Evolutionary conservation across 495 filamentous ascomycete genomes (phyloP), one percentile per base, ranked within the genome.

Genomic region (Neurospora sp.): DNA sequence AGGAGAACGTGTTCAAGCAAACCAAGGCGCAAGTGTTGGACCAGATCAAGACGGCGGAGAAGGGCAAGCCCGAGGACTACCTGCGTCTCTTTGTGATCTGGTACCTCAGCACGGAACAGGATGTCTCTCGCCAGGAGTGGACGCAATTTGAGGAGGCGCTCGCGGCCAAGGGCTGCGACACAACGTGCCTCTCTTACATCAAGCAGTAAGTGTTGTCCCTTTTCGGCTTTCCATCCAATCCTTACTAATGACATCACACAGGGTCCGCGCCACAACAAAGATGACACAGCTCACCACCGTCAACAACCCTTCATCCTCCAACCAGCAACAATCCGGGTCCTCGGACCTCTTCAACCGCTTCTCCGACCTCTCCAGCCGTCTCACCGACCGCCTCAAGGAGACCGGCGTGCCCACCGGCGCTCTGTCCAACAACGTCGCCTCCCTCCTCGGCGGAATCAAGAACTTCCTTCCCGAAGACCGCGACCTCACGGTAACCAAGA

Each of bases 271-370:
- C 74, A 92, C 97, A 70, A 98, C 96, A 12, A 94, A 95, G 44
- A 98, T 98, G 96, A 98, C 96, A 20, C 98, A 98, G 91, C 93
- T 99, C 86, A 93, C 94, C 5, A 94, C 95, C 8, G 79, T 85
- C 77, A 84, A 80, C 71, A 90, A 89, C 16, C 89, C 95, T 5
- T 70, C 71, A 3, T 86, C 90, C 2, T 88, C 92, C 73, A 88
- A 88, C 18, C 87, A 89, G 70, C 86, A 85, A 75, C 77, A 77
- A 9, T 82, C 82, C 0, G 79, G 83, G 27, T 90, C 92, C 5
- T 88, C 91, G 3, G 89, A 93, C 71, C 85, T 99, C 31, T 97
- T 98, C 86, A 89, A 91, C 40, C 93, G 94, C 12, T 97, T 98
- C 82, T 92, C 89, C 41, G 91, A 90, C 71, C 92, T 98, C 75